Conservation (phyloP, 1,284 basidiomycete species). For the Fistulina hepatica region DNA sequence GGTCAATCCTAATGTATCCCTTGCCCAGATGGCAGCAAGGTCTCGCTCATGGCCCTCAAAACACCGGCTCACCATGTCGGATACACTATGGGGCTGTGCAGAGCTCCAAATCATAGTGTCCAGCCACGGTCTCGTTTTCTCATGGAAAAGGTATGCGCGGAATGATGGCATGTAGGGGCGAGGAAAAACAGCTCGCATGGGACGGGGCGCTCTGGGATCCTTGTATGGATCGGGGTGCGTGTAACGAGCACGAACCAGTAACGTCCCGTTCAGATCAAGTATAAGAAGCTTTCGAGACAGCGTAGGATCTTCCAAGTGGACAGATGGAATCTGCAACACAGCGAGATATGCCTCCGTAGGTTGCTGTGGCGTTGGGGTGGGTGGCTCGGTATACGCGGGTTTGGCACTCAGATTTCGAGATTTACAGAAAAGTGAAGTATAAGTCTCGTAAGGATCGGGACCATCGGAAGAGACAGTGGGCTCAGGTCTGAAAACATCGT, state of each 20-base stretch:
- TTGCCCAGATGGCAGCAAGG: constrained; percentile 50
- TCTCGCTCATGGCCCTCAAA: constrained; percentile 30
- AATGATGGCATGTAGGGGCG: constrained; percentile 54
- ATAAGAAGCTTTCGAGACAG: constrained; percentile 43
- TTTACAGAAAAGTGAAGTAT: no score
- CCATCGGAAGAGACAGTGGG: no score
- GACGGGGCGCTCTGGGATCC: neutral
- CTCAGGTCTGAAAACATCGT: no score
- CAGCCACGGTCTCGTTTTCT: constrained; percentile 35
- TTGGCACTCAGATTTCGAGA: no score
- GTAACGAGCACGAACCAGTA: constrained; percentile 37
- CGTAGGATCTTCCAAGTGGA: neutral
- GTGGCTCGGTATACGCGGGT: no score
- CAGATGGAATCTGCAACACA: no score
- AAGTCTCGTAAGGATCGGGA: no score
- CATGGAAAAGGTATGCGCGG: constrained; percentile 41
- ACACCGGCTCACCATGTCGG: constrained; percentile 40
- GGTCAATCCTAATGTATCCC: constrained; percentile 48
- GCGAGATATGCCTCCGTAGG: no score
- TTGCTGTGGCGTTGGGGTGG: no score
- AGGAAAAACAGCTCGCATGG: constrained; percentile 27
- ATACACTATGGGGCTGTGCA: constrained; percentile 56
- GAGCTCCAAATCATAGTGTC: constrained; percentile 68
- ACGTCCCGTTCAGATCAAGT: constrained; percentile 61
- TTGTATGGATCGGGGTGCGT: constrained; percentile 4